These are phyloP conservation scores for Colletotrichum tabaci DNA, from an alignment of 2,329 filamentous ascomycete genomes.

Conservation along the genomic window DNA sequence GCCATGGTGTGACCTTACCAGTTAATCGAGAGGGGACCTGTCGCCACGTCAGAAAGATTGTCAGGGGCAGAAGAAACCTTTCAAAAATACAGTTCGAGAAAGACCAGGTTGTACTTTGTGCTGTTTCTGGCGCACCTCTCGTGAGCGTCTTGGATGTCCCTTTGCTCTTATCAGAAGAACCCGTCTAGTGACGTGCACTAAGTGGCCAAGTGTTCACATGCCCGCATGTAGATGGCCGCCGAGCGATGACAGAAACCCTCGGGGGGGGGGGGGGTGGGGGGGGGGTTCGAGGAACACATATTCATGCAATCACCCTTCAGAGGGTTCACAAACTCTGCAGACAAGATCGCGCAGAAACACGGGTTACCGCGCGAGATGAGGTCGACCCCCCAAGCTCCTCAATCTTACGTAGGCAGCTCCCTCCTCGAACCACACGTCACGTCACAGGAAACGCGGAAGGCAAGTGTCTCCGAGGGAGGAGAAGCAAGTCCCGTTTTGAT, in stretches of 20 bases:
- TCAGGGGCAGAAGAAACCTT: not conserved
- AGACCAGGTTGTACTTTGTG: constrained; percentile 1
- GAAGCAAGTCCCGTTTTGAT: too few relatives aligned
- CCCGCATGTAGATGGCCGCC: too few relatives aligned
- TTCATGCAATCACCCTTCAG: constrained; percentile 28
- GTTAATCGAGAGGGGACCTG: too few relatives aligned
- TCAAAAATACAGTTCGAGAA: not conserved
- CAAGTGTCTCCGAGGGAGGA: not conserved
- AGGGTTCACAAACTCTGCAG: constrained; percentile 12
- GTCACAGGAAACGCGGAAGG: not conserved
- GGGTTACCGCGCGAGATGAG: constrained; percentile 20
- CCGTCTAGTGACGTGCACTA: too few relatives aligned
- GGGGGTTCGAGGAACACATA: not conserved
- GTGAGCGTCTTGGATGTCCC: not conserved
- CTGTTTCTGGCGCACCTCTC: not conserved
- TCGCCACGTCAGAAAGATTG: not conserved
- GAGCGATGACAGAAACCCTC: too few relatives aligned
- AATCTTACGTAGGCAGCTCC: too few relatives aligned
- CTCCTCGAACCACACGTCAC: not conserved
- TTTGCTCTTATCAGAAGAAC: too few relatives aligned
- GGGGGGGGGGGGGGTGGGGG: too few relatives aligned
- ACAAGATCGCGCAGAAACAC: not conserved
- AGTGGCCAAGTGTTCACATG: too few relatives aligned
- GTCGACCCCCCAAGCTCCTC: not conserved
- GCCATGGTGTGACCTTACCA: not conserved